Conservation (phyloP, 495 filamentous ascomycete genomes). For the Penicillium tannophilum region DNA sequence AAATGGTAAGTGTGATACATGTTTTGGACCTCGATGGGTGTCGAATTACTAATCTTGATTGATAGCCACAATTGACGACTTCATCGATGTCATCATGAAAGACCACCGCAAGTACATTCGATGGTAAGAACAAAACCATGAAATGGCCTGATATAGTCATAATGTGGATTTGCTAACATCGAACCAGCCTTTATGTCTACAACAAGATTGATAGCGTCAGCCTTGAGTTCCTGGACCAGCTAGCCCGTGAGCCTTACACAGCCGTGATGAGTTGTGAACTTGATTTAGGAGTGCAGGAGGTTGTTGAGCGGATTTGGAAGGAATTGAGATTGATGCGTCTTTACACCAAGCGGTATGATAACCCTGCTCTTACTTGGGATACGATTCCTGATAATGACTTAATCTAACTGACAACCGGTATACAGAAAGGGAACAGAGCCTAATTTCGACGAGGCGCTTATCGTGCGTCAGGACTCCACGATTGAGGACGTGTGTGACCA, state of each 20-base stretch:
- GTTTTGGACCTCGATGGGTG: not conserved
- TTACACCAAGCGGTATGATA: conserved; percentile 83
- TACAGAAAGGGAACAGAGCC: conserved; percentile 82
- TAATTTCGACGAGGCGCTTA: conserved; percentile 89
- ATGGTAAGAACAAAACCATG: conserved; percentile 46
- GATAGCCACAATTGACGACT: conserved; percentile 89
- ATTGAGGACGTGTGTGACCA: conserved; percentile 98
- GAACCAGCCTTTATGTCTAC: conserved; percentile 88
- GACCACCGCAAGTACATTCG: conserved; percentile 98
- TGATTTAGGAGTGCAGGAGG: conserved; percentile 94
- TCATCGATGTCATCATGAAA: conserved; percentile 99
- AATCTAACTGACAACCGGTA: conserved; percentile 9
- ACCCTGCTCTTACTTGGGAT: not conserved
- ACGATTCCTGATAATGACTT: not conserved
- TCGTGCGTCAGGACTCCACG: conserved; percentile 81
- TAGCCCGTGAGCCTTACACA: conserved; percentile 91
- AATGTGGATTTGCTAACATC: conserved; percentile 1
- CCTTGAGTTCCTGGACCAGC: conserved; percentile 86
- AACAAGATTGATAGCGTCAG: conserved; percentile 99
- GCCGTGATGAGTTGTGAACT: conserved; percentile 98
- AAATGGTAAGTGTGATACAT: conserved; percentile 55
- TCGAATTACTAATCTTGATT: conserved; percentile 4
- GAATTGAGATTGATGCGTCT: conserved; percentile 88
- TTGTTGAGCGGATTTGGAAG: conserved; percentile 94
- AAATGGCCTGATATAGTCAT: not conserved